Evolutionary conservation across 2,329 filamentous ascomycete genomes (phyloP), one percentile per base, ranked within the genome.

Genomic region (Gremmenia infestans): DNA sequence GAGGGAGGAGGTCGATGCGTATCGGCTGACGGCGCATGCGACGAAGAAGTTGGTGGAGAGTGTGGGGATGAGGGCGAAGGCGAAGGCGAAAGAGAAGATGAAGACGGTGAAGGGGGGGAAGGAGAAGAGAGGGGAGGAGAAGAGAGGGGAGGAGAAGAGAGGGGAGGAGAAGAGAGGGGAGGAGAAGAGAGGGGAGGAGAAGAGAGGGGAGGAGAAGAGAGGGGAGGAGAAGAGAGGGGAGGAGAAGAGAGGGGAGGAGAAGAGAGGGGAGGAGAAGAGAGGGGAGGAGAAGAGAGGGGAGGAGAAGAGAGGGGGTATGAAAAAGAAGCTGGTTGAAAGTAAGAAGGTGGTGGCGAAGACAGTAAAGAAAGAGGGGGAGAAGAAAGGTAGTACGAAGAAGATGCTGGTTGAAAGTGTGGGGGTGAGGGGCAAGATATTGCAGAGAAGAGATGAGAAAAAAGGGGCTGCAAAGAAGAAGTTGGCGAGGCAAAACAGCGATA

Each of bases 1-100:
- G 47, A 50, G 28, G 4, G 54, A 55, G n/a, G 54, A 52, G 45
- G 54, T 61, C 15, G 56, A 58, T 48, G 43, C 28, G n/a, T 60
- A 60, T 46, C 15, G 52, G 11, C 53, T 56, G 48, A 60, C 56
- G 39, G 51, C 28, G 4, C 51, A 54, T 36, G 55, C 28, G 25
- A 53, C 55, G 35, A 12, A 2, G 3, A 39, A 53, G 22, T 40
- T 15, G 15, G n/a, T 52, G 0, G 28, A 15, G 39, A 15, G 6
- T 15, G 37, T 22, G 46, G 39, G 17, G 47, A 28, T 5, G 32
- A 57, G 22, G 40, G 22, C n/a, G 52, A 32, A 17, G 39, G 14
- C 2, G 9, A 39, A 39, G 14, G 3, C 14, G 37, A 14, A 15
- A 4, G 12, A 14, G 37, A 17, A 17, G 12, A n/a, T 14, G 37